These are phyloP conservation scores for Exobasidium cylindrosporum DNA, from an alignment of 1,284 basidiomycete species.

Conservation along the genomic window DNA sequence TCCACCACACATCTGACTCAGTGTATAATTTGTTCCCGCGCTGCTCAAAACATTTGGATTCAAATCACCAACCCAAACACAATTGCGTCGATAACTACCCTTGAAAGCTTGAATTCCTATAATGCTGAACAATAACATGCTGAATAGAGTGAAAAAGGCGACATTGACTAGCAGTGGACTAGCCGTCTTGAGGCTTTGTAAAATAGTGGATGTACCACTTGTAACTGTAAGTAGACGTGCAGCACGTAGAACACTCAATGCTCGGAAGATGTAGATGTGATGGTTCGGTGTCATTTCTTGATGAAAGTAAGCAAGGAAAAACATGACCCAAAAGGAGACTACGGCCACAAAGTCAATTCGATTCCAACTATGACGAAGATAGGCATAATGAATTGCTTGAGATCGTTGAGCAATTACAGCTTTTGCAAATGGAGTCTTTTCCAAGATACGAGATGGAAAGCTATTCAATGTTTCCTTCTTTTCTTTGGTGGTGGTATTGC, in stretches of 20 bases:
- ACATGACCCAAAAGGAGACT: constrained; percentile 72
- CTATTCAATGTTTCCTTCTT: constrained; percentile 28
- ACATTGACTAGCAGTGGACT: constrained; percentile 83
- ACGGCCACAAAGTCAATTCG: constrained; percentile 85
- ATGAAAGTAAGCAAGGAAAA: constrained; percentile 67
- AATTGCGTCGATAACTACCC: constrained; percentile 49
- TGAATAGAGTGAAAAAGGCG: constrained; percentile 85
- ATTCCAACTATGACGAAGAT: constrained; percentile 89
- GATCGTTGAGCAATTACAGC: constrained; percentile 57
- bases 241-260: constrained; percentile 80
- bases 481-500: constrained; percentile 1
- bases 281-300: constrained; percentile 64
- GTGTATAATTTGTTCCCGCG: constrained; percentile 37
- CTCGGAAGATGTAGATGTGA: constrained; percentile 84
- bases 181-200: constrained; percentile 86
- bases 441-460: neutral
- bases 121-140: constrained; percentile 76
- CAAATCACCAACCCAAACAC: constrained; percentile 47
- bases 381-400: constrained; percentile 60
- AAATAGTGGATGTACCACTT: constrained; percentile 87
- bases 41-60: constrained; percentile 19
- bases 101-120: constrained; percentile 54
- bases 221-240: constrained; percentile 83
- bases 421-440: constrained; percentile 57
- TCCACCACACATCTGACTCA: constrained; percentile 49